Percentiles rank a stretch among this genome's conserved stretches.
These are phyloP conservation scores for Ilex asprella DNA, from an alignment of 257 asterid species.

Conservation along the genomic window DNA sequence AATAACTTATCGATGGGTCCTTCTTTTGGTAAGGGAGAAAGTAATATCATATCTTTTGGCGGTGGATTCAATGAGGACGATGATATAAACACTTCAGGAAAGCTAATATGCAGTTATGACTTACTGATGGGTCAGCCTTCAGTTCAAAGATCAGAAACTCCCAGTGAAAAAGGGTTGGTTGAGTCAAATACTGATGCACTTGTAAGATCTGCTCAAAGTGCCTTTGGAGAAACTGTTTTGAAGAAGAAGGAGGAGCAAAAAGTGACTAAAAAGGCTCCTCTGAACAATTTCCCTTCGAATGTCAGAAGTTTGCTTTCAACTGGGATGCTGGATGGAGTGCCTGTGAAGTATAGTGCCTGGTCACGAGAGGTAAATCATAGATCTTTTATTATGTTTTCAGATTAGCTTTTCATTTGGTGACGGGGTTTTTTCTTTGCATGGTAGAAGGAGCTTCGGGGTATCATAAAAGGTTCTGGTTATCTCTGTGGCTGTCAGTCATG, in stretches of 20 bases:
- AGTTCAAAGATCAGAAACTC: slow-evolving; percentile 13
- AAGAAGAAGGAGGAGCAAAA: slow-evolving; percentile 19
- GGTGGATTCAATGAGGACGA: slow-evolving; percentile 19
- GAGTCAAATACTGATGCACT: slow-evolving; percentile 14
- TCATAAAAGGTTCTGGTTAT: slow-evolving; percentile 29
- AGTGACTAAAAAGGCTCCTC: slow-evolving; percentile 15
- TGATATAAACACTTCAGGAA: slow-evolving; percentile 15
- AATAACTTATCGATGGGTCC: slow-evolving; percentile 11
- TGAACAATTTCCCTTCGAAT: slow-evolving; percentile 26
- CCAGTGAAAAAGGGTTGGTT: slow-evolving; percentile 4
- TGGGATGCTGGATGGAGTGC: slow-evolving; percentile 26
- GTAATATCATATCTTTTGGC: slow-evolving; percentile 25
- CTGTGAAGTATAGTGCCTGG: slow-evolving; percentile 26
- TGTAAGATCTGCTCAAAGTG: slow-evolving; percentile 12
- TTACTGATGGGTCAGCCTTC: slow-evolving; percentile 19
- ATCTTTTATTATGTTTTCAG: neutral
- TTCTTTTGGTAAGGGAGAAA: slow-evolving; percentile 19
- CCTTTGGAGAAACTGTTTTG: slow-evolving; percentile 6
- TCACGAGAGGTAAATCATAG: slow-evolving; percentile 17
- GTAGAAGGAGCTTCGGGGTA: slow-evolving; percentile 27
- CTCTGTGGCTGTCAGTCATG: slow-evolving; percentile 31
- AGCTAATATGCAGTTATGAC: slow-evolving; percentile 24
- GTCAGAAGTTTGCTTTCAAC: slow-evolving; percentile 28
- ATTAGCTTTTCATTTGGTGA: slow-evolving; percentile 3
- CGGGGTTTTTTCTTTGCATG: slow-evolving; percentile 5